Evolutionary conservation across 768 basidiomycete genomes (phyloP), one percentile per base, ranked within the genome.

Genomic region (Leccinum aurantiacum): DNA sequence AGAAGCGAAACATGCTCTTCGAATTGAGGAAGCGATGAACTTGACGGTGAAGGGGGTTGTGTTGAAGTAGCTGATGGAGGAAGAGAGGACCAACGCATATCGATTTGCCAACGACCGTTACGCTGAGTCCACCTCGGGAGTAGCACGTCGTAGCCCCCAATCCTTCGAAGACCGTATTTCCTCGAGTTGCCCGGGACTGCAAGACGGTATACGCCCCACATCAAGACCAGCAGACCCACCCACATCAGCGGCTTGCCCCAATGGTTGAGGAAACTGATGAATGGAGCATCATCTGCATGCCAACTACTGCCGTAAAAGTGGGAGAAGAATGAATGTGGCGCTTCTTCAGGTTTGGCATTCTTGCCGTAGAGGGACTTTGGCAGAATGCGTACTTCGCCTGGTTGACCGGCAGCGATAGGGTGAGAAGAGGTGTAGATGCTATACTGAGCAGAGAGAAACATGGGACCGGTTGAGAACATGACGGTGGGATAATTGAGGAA

Each of bases 381-480:
- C 4, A 98, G 80, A 60, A 99, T 87, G 60, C 96, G 91, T 10
- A 99, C 82, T 53, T 90, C 88, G 14, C 84, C 79, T n/a, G 86
- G 85, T 8, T 74, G 68, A 7, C 76, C 75, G 2, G 76, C 72
- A 17, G 84, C 83, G 14, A 78, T 78, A 31, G 85, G 82, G 58
- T 91, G 84, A 11, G 87, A 81, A 4, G 89, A 79, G 6, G 84
- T 83, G 75, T 91, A 98, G 54, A 95, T 80, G 46, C 93, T 91
- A 73, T 96, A 96, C 71, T 97, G 93, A 3, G 89, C 87, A 1
- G 95, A 98, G 13, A 99, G 78, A 76, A 98, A 99, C 97, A 99
- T 99, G 68, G 97, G 97, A 1, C 96, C 96, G 0, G 97, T 99
- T 56, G 94, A 94, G 77, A 99, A 99, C 97, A 99, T 99, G 79